Evolutionary conservation across 805 yeast genomes (phyloP), one percentile per base, ranked within the genome.

Genomic region (Kuraishia capsulata): DNA sequence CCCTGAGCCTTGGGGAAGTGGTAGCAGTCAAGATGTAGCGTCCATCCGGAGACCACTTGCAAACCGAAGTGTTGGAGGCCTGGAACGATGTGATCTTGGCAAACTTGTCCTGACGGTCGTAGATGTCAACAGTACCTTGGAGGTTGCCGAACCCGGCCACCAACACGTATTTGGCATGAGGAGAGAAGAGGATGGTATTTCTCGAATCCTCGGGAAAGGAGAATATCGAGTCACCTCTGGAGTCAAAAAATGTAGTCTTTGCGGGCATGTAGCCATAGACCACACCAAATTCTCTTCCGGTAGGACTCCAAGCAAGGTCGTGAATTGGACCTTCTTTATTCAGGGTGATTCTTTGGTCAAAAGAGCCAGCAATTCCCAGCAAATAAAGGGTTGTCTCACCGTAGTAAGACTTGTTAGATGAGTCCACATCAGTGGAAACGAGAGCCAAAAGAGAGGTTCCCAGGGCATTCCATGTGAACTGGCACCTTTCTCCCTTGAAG

Each of bases 21-120:
- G 97, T 94, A 16, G 98, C 97, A 13, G 97, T 90, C 59, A 92
- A 65, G 41, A 92, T 78, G 54, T 72, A 88, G 53, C 92, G 78
- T 29, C 98, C 97, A 62, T 92, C 95, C 8, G 99, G 99, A 2
- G 94, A 80, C 98, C 98, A 92, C 58, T 85, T 86, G 59, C 96
- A 90, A 33, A 82, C 94, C n/a, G 95, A 81, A 13, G 97, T 88
- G 65, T 92, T 94, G 33, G 96, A 65, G 11, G 97, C 98, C 54
- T 86, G 85, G 53, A 92, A 82, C 16, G 85, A 71, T 17, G 88
- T 69, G 38, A 92, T 75, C 58, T 85, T 84, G 40, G 70, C 64
- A 59, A 88, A 90, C 60, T 84, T 82, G 55, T 81, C 78, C 58
- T 79, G 86, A 56, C 97, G 83, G 65, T 92, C 98, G 56, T 88